phyloP scores from a whole-genome alignment of 73 alveolate species.

The Paraurostyla sp. region DNA sequence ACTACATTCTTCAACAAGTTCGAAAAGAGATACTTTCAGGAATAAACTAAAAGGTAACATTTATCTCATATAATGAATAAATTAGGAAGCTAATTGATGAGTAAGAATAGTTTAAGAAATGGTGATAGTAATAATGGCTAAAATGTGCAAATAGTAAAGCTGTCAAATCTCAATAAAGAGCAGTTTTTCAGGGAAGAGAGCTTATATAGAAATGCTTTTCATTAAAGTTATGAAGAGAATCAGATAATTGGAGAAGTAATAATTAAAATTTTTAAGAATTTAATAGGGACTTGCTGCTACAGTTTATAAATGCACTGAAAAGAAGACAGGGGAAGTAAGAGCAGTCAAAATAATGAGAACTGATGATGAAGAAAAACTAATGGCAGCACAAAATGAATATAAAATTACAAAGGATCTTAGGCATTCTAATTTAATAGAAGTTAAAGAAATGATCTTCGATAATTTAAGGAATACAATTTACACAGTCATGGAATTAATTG shows the following conservation, averaged over 20 bases:
- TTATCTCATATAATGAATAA: neutral
- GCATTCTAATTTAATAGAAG: neutral
- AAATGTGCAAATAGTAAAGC: neutral
- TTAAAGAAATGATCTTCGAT: conserved; percentile 6
- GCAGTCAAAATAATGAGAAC: conserved; percentile 47
- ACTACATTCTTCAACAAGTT: neutral
- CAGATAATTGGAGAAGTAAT: conserved; percentile 31
- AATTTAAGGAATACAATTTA: conserved; percentile 2
- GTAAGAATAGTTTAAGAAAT: neutral
- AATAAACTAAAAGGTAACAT: conserved; percentile 11
- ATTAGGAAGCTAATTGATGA: neutral
- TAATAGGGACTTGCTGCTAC: conserved; percentile 33
- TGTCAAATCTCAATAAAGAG: neutral
- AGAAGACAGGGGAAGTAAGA: neutral
- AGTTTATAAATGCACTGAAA: conserved; percentile 11
- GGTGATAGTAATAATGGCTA: neutral
- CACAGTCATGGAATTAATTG: conserved; percentile 32
- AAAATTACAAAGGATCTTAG: neutral
- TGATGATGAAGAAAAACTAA: conserved; percentile 44
- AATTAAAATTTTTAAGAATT: neutral
- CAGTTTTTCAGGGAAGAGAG: neutral
- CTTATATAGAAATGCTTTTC: neutral
- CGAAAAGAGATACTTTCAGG: neutral
- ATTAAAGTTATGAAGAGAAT: conserved; percentile 4
- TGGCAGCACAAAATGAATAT: conserved; percentile 39